These are phyloP conservation scores for Echinochloa phyllopogon DNA, from an alignment of 176 grass and related monocot genomes.

Conservation along the genomic window DNA sequence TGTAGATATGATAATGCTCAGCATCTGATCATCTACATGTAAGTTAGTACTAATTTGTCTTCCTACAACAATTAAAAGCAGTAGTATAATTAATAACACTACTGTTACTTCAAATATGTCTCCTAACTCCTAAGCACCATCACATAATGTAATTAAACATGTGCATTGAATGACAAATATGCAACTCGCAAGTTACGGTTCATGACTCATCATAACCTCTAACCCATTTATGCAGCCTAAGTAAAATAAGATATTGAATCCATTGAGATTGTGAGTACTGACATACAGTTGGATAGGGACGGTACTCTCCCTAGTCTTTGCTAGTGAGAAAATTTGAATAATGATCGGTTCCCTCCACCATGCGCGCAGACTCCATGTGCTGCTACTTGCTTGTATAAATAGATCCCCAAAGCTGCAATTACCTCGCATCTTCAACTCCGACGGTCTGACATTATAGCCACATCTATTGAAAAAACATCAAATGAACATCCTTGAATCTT, in stretches of 20 bases:
- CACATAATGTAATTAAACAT: neutral
- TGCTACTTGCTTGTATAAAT: constrained; percentile 35
- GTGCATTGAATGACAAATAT: neutral
- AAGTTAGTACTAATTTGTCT: neutral
- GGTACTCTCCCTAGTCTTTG: neutral
- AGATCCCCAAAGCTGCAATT: neutral
- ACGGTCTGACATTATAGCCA: neutral
- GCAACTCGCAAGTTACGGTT: neutral
- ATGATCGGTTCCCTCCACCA: neutral
- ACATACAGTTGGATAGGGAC: neutral
- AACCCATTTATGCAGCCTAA: neutral
- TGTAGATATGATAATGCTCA: neutral
- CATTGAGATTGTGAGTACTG: neutral
- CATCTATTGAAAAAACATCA: neutral
- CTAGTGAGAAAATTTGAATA: constrained; percentile 33
- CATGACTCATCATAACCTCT: neutral
- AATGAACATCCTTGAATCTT: constrained; percentile 38
- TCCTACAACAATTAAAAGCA: neutral
- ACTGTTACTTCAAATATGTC: neutral
- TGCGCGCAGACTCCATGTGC: neutral
- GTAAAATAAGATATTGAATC: neutral
- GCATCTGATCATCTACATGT: neutral
- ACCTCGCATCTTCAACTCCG: neutral
- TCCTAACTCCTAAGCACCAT: neutral
- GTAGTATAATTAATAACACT: neutral